Base-by-base conservation (phyloP, 2,329 filamentous ascomycete species). In the Pestalotiopsis sp. region DNA sequence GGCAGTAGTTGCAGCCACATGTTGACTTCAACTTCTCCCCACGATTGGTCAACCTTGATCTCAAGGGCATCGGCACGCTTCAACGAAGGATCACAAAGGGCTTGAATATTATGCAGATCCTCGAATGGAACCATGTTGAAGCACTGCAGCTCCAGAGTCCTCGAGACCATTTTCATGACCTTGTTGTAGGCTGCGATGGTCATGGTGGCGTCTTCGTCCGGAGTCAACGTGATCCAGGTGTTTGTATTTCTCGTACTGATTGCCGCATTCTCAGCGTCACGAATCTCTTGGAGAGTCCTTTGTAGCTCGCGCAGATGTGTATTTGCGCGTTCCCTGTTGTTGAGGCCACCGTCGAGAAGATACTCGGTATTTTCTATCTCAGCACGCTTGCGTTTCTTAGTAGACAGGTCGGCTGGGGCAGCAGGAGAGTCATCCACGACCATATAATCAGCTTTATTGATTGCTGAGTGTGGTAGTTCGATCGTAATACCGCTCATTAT, bases 281-380 rank as follows among this genome's bases (percentile, higher is more conserved):
- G 94, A 17, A 97, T 86, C 27, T 91, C 89, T 66, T 89, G 85
- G 3, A 97, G 83, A 62, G 94, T 86, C 49, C 87, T 87, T 68
- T 92, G 88, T 13, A 99, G 82, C 67, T 91, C 90, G 66, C 91
- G 83, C 60, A 95, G 85, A 58, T 93, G 92, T 12, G 89, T 86
- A 73, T 97, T 91, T 4, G 92, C 92, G 75, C 94, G 91, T 74
- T 97, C 91, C 65, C 92, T 91, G 78, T 97, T 93, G 75, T 97
- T 94, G 2, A 94, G 83, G 57, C 89, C 89, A 59, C 91, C 81
- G 17, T 88, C 85, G 23, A 91, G 82, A 2, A 88, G 79, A 64
- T 87, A 88, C 67, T 88, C 86, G 13, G 87, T 85, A 7, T 84
- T 85, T 64, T 87, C 83, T 23, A 81, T 78, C 25, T 83, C 81